Percentiles rank a stretch among this genome's conserved stretches.
Evolutionary conservation across 441 rosid species (phyloP).

Genomic region (Gossypium davidsonii): DNA sequence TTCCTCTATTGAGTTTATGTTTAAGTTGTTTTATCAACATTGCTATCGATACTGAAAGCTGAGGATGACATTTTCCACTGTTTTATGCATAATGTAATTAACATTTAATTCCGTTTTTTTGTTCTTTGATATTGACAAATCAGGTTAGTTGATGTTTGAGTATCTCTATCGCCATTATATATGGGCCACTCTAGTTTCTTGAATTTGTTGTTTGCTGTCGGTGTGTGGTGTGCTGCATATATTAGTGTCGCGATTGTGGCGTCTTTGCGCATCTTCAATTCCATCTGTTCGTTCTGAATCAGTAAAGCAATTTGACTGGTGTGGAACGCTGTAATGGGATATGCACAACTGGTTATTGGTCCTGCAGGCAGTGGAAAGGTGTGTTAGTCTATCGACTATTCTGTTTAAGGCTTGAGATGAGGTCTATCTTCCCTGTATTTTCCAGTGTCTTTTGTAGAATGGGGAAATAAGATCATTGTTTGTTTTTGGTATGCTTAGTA

Average conservation of each 20-base stretch:
- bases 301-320: not conserved
- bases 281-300: constrained; percentile 35
- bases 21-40: not conserved
- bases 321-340: constrained; percentile 45
- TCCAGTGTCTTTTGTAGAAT: not conserved
- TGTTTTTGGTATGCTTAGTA: not conserved
- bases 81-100: not conserved
- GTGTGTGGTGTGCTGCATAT: constrained; percentile 82
- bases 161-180: constrained; percentile 24
- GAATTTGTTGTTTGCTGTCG: constrained; percentile 48
- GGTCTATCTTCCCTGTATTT: not conserved
- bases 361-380: constrained; percentile 92
- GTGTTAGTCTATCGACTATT: not conserved
- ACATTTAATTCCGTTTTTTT: not conserved
- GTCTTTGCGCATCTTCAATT: constrained; percentile 47
- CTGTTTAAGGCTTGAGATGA: not conserved
- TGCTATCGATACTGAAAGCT: not conserved
- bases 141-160: constrained; percentile 28
- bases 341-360: constrained; percentile 75
- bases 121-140: constrained; percentile 10
- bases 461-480: not conserved
- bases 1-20: not conserved
- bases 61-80: not conserved
- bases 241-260: constrained; percentile 57
- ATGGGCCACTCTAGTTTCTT: constrained; percentile 54